Conservation (phyloP, 257 asterid species). For the Solanum rostratum region DNA sequence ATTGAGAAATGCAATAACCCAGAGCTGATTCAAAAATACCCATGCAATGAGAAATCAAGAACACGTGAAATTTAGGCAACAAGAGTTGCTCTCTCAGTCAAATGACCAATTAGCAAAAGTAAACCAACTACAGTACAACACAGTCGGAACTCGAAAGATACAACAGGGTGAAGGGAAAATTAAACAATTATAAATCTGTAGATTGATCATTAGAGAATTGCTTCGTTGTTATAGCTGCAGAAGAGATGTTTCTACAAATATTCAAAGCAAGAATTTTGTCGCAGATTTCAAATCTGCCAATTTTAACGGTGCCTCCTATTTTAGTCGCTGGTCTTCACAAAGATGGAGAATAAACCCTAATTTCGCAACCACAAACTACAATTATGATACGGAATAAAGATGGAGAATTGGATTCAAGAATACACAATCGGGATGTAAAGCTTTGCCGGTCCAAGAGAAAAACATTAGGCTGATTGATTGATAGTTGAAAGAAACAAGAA, state of each 20-base stretch:
- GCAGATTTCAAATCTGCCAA: not conserved
- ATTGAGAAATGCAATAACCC: no score
- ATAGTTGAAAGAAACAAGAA: not conserved
- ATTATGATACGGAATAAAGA: not conserved
- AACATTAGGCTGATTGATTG: not conserved
- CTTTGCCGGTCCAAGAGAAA: not conserved
- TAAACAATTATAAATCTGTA: not conserved
- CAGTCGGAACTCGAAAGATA: not conserved
- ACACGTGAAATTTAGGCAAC: not conserved
- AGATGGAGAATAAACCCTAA: not conserved
- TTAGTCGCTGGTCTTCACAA: not conserved
- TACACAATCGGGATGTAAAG: not conserved
- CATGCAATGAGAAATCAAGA: not conserved
- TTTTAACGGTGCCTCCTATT: not conserved
- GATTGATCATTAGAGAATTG: not conserved
- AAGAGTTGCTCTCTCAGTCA: not conserved
- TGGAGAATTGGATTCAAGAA: not conserved
- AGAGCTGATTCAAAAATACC: no score
- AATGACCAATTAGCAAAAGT: not conserved
- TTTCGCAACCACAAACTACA: not conserved
- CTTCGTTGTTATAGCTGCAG: not conserved
- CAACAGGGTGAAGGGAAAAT: not conserved
- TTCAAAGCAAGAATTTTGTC: not conserved
- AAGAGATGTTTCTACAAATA: not conserved
- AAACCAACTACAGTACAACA: not conserved